Conservation (phyloP, 352 stramenopile species). For the Thalassiosira livingstoniorum region DNA sequence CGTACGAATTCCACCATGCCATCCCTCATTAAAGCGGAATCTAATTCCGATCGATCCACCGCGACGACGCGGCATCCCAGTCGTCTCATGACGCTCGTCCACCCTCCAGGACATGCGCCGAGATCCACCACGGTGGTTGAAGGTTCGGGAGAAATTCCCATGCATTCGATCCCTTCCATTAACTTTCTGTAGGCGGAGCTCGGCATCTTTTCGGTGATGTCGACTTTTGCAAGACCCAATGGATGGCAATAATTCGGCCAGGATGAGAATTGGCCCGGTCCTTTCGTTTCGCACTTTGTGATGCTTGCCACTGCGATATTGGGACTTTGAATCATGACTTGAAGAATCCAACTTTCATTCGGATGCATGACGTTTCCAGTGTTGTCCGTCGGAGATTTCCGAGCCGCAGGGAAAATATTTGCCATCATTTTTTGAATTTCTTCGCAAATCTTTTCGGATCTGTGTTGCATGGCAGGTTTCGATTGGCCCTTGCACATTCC, state of each 20-base stretch:
- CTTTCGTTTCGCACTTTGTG: conserved; percentile 14
- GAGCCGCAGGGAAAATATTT: conserved; percentile 42
- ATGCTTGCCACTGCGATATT: conserved; percentile 53
- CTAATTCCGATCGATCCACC: conserved; percentile 58
- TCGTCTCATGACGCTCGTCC: conserved; percentile 44
- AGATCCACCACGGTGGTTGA: conserved; percentile 53
- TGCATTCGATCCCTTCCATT: conserved; percentile 59
- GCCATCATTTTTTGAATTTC: conserved; percentile 34
- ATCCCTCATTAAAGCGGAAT: conserved; percentile 57
- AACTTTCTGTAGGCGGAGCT: conserved; percentile 69
- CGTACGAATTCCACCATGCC: conserved; percentile 42
- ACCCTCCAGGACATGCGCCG: conserved; percentile 62
- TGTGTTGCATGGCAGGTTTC: conserved; percentile 38
- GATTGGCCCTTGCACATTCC: conserved; percentile 56
- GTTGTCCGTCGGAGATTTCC: conserved; percentile 5
- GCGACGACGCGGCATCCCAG: conserved; percentile 47
- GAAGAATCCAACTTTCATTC: conserved; percentile 50
- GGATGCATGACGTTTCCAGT: neutral
- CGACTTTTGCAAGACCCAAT: conserved; percentile 55
- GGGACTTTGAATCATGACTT: conserved; percentile 56
- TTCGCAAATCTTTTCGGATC: conserved; percentile 43
- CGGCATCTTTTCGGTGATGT: conserved; percentile 55
- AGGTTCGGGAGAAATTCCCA: conserved; percentile 16
- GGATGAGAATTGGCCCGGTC: neutral
- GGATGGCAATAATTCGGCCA: conserved; percentile 60